phyloP scores from a whole-genome alignment of 2,329 filamentous ascomycete species.

The Rachicladosporium sp. region DNA sequence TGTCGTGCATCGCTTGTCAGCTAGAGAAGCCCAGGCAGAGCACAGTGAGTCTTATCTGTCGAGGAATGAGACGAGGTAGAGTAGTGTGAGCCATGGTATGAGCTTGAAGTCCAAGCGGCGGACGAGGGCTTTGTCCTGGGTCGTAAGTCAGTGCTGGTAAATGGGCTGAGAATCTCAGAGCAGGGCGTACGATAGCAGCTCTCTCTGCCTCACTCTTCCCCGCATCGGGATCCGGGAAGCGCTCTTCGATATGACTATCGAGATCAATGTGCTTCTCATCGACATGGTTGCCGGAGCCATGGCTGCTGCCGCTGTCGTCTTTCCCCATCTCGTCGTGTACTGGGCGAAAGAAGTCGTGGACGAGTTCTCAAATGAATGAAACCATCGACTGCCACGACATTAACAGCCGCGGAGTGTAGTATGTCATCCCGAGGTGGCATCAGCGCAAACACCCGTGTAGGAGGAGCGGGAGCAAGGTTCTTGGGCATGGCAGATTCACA shows the following conservation, averaged over 20 bases:
- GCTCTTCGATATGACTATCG: neutral
- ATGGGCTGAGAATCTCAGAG: neutral
- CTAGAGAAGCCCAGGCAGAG: neutral
- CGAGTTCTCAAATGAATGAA: too few species aligned
- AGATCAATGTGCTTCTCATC: neutral
- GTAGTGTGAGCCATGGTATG: slow-evolving; percentile 41
- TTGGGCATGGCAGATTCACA: too few species aligned
- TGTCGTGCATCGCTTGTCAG: slow-evolving; percentile 28
- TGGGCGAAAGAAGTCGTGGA: too few species aligned
- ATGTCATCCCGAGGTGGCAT: too few species aligned
- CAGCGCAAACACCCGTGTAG: too few species aligned
- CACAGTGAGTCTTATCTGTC: slow-evolving; percentile 25
- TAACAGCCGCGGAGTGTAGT: too few species aligned
- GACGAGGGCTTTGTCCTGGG: slow-evolving; percentile 39
- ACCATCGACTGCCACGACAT: too few species aligned
- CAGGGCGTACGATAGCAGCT: slow-evolving; percentile 5
- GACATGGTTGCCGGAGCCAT: neutral
- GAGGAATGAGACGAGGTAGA: slow-evolving; percentile 47
- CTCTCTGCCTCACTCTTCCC: slow-evolving; percentile 10
- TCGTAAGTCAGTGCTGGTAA: slow-evolving; percentile 1
- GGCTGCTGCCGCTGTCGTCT: neutral
- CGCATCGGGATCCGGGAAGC: slow-evolving; percentile 8
- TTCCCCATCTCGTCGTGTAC: neutral
- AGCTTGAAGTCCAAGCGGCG: slow-evolving; percentile 42
- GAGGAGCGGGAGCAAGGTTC: too few species aligned